phyloP scores from a whole-genome alignment of 1,139 yeast species.

The Candida sanyaensis region DNA sequence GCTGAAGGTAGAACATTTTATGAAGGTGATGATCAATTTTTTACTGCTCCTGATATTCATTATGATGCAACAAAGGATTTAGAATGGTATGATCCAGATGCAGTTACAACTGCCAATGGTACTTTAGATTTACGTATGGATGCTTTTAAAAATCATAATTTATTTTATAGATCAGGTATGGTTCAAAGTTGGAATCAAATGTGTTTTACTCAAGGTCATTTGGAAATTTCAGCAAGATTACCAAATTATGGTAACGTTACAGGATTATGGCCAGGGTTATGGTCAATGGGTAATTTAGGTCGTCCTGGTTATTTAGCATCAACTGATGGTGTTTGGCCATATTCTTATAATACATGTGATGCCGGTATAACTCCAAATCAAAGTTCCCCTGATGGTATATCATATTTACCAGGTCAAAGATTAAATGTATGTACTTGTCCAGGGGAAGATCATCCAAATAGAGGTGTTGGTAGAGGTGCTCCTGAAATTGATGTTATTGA shows the following conservation, averaged over 20 bases:
- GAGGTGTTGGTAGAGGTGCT: conserved; percentile 82
- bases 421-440: conserved; percentile 70
- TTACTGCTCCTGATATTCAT: conserved; percentile 73
- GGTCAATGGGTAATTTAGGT: conserved; percentile 87
- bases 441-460: conserved; percentile 79
- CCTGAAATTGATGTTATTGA: conserved; percentile 88
- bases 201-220: conserved; percentile 75
- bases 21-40: conserved; percentile 82
- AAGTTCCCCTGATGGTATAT: conserved; percentile 77
- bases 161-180: conserved; percentile 84
- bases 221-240: conserved; percentile 69
- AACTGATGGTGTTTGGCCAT: conserved; percentile 90
- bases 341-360: conserved; percentile 79
- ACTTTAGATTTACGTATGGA: conserved; percentile 67
- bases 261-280: conserved; percentile 90
- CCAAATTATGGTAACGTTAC: conserved; percentile 70
- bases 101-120: conserved; percentile 68
- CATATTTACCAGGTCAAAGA: conserved; percentile 77
- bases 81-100: conserved; percentile 91
- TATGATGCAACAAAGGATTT: conserved; percentile 81
- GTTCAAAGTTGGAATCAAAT: conserved; percentile 81
- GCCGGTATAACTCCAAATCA: conserved; percentile 90
- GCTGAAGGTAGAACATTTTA: conserved; percentile 83
- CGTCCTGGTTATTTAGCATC: conserved; percentile 81
- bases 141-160: conserved; percentile 68